Evolutionary conservation across 129 eudicot genomes (phyloP).

Genomic region (Flaveria brownii): DNA sequence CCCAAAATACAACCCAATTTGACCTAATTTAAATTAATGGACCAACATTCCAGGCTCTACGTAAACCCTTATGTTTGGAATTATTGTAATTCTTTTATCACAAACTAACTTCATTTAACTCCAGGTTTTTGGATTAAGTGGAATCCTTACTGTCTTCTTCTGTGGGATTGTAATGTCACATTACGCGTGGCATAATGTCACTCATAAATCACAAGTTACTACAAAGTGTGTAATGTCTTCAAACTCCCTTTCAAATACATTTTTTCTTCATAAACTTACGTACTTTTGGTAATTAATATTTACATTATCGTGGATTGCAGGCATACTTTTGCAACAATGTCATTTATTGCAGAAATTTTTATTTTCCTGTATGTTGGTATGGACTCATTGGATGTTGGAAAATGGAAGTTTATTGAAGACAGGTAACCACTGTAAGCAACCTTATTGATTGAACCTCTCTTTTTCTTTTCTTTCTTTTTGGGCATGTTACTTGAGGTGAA

Average conservation of each 20-base stretch:
- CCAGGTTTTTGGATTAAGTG: constrained; percentile 79
- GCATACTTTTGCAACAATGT: constrained; percentile 79
- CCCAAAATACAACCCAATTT: neutral
- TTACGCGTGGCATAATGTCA: constrained; percentile 88
- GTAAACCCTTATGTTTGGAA: neutral
- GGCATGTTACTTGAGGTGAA: neutral
- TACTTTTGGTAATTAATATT: constrained; percentile 11
- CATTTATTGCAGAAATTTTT: constrained; percentile 75
- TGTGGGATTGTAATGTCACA: constrained; percentile 97
- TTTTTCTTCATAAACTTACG: neutral
- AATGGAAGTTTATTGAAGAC: constrained; percentile 59
- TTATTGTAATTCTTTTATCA: neutral
- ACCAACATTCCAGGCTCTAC: neutral
- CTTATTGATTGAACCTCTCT: neutral
- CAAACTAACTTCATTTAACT: constrained; percentile 16
- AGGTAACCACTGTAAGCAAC: constrained; percentile 40
- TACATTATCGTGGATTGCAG: constrained; percentile 43
- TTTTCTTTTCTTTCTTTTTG: too few relatives aligned
- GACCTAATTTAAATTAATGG: neutral
- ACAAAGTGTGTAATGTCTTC: constrained; percentile 49
- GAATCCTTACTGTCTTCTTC: constrained; percentile 84
- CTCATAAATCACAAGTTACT: constrained; percentile 66
- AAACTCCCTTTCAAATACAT: neutral
- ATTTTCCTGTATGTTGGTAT: constrained; percentile 94
- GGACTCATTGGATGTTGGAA: constrained; percentile 88